Conservation (phyloP, 2,329 filamentous ascomycete genomes). For the Xylariales sp. region DNA sequence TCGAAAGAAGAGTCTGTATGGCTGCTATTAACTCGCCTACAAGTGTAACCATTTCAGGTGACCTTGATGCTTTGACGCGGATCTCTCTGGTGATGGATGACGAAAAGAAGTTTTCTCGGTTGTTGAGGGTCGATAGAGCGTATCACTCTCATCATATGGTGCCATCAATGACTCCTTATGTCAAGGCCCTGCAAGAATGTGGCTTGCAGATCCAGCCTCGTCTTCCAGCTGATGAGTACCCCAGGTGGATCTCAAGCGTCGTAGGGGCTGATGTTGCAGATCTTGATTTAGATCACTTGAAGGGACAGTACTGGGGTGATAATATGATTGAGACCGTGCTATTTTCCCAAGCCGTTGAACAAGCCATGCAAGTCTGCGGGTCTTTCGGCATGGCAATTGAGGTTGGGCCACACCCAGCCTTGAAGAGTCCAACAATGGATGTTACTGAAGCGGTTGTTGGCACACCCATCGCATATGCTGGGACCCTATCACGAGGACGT, state of each 20-base stretch:
- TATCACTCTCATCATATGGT: conserved; percentile 43
- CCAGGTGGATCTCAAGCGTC: too few relatives aligned
- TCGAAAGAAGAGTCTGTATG: conserved; percentile 30
- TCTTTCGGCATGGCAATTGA: conserved; percentile 30
- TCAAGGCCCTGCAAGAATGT: conserved; percentile 18
- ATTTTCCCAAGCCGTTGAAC: conserved; percentile 28
- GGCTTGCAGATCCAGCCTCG: neutral
- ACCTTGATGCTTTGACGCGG: conserved; percentile 34
- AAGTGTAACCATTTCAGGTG: conserved; percentile 39
- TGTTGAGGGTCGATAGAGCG: conserved; percentile 36
- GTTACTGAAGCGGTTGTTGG: too few relatives aligned
- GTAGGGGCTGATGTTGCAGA: too few relatives aligned
- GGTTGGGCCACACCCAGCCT: conserved; percentile 34
- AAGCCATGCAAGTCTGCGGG: too few relatives aligned
- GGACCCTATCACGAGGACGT: conserved; percentile 20
- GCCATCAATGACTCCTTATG: conserved; percentile 24
- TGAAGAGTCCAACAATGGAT: conserved; percentile 27
- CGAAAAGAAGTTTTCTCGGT: conserved; percentile 36
- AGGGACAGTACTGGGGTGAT: conserved; percentile 30
- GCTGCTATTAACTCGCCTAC: conserved; percentile 40
- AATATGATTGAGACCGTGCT: conserved; percentile 35
- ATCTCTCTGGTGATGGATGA: conserved; percentile 29
- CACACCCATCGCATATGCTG: conserved; percentile 2
- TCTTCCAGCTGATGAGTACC: too few relatives aligned
- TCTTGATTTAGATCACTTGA: neutral